Evolutionary conservation across 2,329 filamentous ascomycete species (phyloP).

Genomic region (Ophiocordyceps unilateralis): DNA sequence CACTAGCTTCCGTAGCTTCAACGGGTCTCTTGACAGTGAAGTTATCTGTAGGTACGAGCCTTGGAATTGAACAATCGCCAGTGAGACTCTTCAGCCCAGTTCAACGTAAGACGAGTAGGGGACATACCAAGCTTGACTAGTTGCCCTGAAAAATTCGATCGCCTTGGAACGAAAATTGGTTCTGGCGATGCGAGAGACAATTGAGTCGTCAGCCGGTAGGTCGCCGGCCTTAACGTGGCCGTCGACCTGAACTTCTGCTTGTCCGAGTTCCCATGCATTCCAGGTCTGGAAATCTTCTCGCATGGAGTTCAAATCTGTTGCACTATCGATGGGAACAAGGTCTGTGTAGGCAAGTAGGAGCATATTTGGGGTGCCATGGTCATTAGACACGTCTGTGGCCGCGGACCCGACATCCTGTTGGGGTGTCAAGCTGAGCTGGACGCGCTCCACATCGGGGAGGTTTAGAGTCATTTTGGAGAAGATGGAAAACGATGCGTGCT

Average conservation of each 20-base stretch:
- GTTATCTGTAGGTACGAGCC: not conserved
- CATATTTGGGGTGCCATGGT: conserved; percentile 1
- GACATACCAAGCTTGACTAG: conserved; percentile 1
- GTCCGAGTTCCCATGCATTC: conserved; percentile 2
- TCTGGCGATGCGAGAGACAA: conserved; percentile 1
- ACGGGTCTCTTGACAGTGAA: not conserved
- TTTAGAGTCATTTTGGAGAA: not conserved
- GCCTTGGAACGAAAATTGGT: conserved; percentile 2
- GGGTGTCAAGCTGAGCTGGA: not conserved
- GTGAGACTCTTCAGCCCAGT: not conserved
- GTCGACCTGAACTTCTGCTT: conserved; percentile 1
- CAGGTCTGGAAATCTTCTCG: conserved; percentile 1
- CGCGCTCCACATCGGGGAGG: not conserved
- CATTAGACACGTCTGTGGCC: not conserved
- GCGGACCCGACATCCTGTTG: not conserved
- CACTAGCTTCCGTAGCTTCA: not conserved
- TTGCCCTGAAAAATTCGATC: not conserved
- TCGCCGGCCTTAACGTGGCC: not conserved
- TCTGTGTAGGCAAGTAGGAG: conserved; percentile 1
- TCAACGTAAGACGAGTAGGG: not conserved
- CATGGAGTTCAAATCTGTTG: not conserved
- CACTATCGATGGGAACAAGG: conserved; percentile 1
- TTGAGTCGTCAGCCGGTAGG: conserved; percentile 1
- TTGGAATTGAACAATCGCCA: not conserved
- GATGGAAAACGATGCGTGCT: not conserved